Base-by-base conservation (phyloP, 2,329 filamentous ascomycete species). In the Mycosphaerelloides madeirae region DNA sequence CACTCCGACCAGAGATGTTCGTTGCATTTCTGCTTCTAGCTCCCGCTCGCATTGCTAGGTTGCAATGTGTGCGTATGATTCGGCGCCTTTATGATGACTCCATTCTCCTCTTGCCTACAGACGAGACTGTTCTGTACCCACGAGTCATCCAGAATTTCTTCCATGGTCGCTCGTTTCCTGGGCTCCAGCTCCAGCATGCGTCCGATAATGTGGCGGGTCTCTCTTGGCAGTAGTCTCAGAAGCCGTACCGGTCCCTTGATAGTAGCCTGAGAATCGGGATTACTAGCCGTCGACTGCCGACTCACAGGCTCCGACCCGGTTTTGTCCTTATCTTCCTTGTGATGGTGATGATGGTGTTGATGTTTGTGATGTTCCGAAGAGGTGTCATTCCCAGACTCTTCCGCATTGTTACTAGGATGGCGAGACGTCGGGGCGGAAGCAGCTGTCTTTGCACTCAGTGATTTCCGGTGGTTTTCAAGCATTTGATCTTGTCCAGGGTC, bases 191-290 rank as follows among this genome's bases (percentile, higher is more conserved):
- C 88, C 29, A 98, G 78, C 93, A 98, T 98, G 45, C 86, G 79
- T 34, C 87, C 84, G 43, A 98, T 85, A 51, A 98, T 89, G 62
- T 91, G 84, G 40, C 93, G 77, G 53, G 85, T 94, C 68, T 97
- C 93, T 48, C 91, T 78, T 1, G 93, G 93, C 8, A 98, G 74
- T 29, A 97, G 73, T 32, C 93, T 81, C 22, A 98, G 72, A 33
- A 98, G 78, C 36, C 93, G 80, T 85, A 91, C 95, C 2, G 93
- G 93, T 0, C 93, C 93, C 60, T 89, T 87, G 56, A 98, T 94
- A 0, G 88, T 80, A 22, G 70, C 65, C 37, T 69, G 68, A 18
- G 44, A 33, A 35, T 52, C 51, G 22, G 49, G 33, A 35, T 61
- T 48, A 31, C 40, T 49, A 2, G 51, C 48, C 14, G 55, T 58